Evolutionary conservation across 2,329 filamentous ascomycete genomes (phyloP).

Genomic region (Sclerotinia spermophila): DNA sequence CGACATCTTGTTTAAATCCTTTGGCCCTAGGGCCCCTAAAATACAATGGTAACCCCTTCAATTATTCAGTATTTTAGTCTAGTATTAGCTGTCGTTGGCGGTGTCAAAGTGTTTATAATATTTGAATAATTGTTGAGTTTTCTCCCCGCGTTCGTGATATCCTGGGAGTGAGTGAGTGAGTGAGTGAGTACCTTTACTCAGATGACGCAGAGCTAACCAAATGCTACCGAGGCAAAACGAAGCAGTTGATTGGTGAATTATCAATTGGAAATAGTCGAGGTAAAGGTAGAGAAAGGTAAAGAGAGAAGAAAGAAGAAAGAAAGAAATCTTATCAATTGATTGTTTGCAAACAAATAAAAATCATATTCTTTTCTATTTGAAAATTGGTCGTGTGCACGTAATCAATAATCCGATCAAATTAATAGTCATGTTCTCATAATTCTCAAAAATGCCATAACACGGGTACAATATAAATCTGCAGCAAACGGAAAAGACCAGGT

Average conservation of each 20-base stretch:
- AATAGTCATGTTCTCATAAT: not conserved
- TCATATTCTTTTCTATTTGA: not conserved
- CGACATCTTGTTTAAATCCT: constrained; percentile 61
- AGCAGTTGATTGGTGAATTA: not conserved
- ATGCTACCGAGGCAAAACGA: constrained; percentile 17
- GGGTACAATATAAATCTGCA: not conserved
- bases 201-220: constrained; percentile 18
- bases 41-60: constrained; percentile 25
- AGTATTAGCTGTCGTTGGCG: constrained; percentile 22
- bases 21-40: constrained; percentile 34
- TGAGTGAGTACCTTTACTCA: constrained; percentile 6
- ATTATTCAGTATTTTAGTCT: constrained; percentile 17
- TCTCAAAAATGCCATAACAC: not conserved
- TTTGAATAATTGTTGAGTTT: constrained; percentile 11
- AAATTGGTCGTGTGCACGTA: constrained; percentile 5
- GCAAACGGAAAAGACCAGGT: not conserved
- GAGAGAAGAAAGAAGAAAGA: not conserved
- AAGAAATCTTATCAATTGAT: constrained; percentile 1
- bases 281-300: not conserved
- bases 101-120: not conserved
- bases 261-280: not conserved
- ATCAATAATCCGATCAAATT: not conserved
- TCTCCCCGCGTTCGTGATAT: constrained; percentile 18
- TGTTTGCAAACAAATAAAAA: constrained; percentile 13
- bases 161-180: too few species aligned